Conservation (phyloP, 805 yeast genomes). For the Blastobotrys mokoenaii region DNA sequence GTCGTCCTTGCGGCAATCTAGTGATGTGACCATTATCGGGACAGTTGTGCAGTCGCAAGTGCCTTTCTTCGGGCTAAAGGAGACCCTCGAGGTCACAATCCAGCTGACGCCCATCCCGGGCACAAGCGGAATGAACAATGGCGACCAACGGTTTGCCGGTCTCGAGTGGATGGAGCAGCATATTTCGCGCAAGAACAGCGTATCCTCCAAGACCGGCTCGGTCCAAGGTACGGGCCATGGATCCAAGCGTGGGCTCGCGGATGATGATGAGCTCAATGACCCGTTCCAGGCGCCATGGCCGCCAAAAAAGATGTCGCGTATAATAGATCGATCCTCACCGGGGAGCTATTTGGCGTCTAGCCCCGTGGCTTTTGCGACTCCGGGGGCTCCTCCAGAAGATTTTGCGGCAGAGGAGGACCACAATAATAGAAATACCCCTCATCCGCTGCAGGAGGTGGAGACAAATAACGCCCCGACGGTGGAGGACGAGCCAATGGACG, state of each 20-base stretch:
- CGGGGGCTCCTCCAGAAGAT: not conserved
- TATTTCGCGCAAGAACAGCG: not conserved
- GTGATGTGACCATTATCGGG: conserved; percentile 8
- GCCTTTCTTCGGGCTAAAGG: not conserved
- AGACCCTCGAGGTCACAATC: not conserved
- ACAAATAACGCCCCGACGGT: not conserved
- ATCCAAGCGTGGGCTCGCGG: no score
- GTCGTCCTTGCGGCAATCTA: conserved; percentile 10
- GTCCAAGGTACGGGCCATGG: no score
- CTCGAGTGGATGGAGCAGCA: not conserved
- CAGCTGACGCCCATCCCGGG: conserved; percentile 1
- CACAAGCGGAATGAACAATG: not conserved
- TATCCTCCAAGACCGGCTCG: not conserved
- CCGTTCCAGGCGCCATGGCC: no score
- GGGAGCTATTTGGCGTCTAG: not conserved
- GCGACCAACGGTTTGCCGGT: not conserved
- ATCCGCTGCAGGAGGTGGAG: not conserved
- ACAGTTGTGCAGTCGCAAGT: not conserved
- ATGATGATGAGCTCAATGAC: no score
- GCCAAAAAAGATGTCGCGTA: no score
- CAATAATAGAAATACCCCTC: no score
- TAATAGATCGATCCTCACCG: no score
- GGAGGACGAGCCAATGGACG: not conserved
- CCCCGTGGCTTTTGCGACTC: not conserved
- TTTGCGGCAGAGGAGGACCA: not conserved